Evolutionary conservation across 164 flowering plant species (phyloP), one percentile per base, ranked within the genome.

Genomic region (Piper longum): DNA sequence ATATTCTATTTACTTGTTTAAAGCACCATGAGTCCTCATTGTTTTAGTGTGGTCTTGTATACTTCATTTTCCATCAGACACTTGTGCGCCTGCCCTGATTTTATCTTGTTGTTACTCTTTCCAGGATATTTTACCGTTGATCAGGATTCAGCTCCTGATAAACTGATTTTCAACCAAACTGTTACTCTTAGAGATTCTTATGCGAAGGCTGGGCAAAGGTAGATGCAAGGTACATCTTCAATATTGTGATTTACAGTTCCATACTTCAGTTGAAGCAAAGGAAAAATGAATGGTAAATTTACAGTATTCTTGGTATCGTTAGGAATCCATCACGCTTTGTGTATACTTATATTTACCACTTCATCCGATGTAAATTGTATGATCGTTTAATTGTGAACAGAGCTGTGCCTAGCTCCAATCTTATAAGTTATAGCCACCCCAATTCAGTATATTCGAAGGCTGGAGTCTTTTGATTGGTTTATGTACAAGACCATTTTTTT

Each of bases 101-200:
- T 61, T 18, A 19, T 26, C 2, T 40, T 62, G 14, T 40, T 62
- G 14, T 8, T 17, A 41, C 4, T 26, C 45, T 17, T 43, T 64
- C 52, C 43, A 88, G 98, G 98, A 7, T 92, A 87, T 72, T 89
- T 92, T 61, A 72, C 66, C 17, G 93, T 85, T 17, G 98, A 92
- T 65, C 73, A 80, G 69, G 98, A 89, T 72, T 85, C 95, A 14
- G 79, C 82, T 0, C 56, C 81, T 9, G 95, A 81, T 4, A 89
- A 81, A 68, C 83, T 92, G 2, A 86, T 89, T 16, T 92, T 89
- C 75, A 86, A 89, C 68, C 76, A 95, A 62, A 89, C 91, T 5
- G 96, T 89, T 41, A 92, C 89, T 0, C 76, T 92, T 16, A 71
- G 84, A 18, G 98, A 91, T 61, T 83, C 86, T 60, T 91, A 89